A percentile compares a stretch with the other conserved stretches of the same genome.
These are phyloP conservation scores for Aspergillus brunneoviolaceus DNA, from an alignment of 2,329 filamentous ascomycete genomes.

Conservation along the genomic window DNA sequence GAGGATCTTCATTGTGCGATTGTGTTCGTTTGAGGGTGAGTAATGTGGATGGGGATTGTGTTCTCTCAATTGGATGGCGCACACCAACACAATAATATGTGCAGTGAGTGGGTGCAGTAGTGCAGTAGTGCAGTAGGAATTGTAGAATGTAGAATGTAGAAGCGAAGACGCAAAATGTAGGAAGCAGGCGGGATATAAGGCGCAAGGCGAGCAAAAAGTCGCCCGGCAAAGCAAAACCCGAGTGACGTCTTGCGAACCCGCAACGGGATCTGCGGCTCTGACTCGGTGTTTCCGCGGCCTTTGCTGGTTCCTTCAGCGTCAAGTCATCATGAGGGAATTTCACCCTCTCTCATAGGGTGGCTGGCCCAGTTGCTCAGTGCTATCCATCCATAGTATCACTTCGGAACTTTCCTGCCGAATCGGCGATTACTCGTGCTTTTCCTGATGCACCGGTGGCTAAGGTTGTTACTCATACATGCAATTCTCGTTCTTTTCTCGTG, in stretches of 20 bases:
- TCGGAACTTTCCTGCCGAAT: not conserved
- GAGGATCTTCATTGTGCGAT: slow-evolving; percentile 79
- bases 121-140: not conserved
- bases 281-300: slow-evolving; percentile 5
- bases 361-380: not conserved
- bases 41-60: slow-evolving; percentile 8
- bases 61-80: not conserved
- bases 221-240: slow-evolving; percentile 15
- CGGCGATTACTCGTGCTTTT: not conserved
- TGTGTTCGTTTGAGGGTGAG: slow-evolving; percentile 14
- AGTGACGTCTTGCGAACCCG: slow-evolving; percentile 9
- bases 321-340: not conserved
- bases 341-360: not conserved
- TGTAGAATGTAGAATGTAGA: not conserved
- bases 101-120: not conserved
- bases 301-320: not conserved
- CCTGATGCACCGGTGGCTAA: too few relatives aligned
- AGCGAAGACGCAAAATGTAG: not conserved
- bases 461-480: too few relatives aligned
- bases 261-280: slow-evolving; percentile 3
- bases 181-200: not conserved
- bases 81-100: not conserved
- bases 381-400: slow-evolving; percentile 10
- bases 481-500: not conserved
- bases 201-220: not conserved